These are phyloP conservation scores for Podosphaera aphanis DNA, from an alignment of 2,329 filamentous ascomycete species.

Conservation along the genomic window DNA sequence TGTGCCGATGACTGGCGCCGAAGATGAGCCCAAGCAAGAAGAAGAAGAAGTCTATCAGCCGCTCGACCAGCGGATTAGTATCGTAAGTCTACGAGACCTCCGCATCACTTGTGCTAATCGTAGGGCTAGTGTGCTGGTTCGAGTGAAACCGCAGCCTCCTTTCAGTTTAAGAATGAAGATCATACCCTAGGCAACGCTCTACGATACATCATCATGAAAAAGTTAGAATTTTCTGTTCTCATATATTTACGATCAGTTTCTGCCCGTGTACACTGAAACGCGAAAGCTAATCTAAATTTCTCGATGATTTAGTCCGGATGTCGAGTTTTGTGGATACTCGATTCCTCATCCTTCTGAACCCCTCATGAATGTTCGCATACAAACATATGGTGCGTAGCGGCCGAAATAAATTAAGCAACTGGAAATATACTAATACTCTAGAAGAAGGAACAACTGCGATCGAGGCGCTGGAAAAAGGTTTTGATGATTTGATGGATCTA, in stretches of 20 bases:
- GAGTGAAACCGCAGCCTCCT: slow-evolving; percentile 71
- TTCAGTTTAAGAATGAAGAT: slow-evolving; percentile 81
- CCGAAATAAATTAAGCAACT: not conserved
- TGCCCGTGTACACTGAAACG: not conserved
- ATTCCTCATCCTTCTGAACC: slow-evolving; percentile 90
- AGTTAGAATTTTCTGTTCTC: slow-evolving; percentile 31
- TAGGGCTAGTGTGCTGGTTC: slow-evolving; percentile 51
- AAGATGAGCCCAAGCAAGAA: too few relatives aligned
- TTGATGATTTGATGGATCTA: slow-evolving; percentile 69
- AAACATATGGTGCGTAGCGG: slow-evolving; percentile 63
- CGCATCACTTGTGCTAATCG: too few relatives aligned
- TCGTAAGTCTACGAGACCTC: too few relatives aligned
- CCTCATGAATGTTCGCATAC: slow-evolving; percentile 93
- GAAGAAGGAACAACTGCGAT: slow-evolving; percentile 61
- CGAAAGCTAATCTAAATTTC: not conserved
- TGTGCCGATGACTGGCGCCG: too few relatives aligned
- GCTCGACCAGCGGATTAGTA: too few relatives aligned
- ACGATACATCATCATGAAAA: slow-evolving; percentile 95
- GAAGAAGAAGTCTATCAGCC: too few relatives aligned
- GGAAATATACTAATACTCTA: slow-evolving; percentile 3
- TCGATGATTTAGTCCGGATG: slow-evolving; percentile 43
- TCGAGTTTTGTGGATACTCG: slow-evolving; percentile 95
- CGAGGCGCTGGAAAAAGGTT: slow-evolving; percentile 71
- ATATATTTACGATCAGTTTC: not conserved
- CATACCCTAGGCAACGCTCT: slow-evolving; percentile 90